Conservation (phyloP, 805 yeast genomes). For the Ogataea nakhonphanomensis region DNA sequence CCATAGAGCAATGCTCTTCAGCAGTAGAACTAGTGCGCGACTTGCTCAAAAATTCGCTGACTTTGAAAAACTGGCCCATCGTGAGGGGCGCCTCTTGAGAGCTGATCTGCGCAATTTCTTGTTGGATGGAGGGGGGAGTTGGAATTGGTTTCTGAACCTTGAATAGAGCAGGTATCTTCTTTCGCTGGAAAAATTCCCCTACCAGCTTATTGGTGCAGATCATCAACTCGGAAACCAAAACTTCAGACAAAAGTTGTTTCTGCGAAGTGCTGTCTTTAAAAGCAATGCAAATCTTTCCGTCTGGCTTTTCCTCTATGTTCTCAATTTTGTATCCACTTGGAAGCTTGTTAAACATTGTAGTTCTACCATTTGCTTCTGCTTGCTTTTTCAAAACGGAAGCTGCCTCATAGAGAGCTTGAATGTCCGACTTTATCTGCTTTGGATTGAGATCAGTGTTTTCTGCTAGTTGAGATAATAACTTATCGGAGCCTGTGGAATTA, state of each 20-base stretch:
- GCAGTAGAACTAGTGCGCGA: conserved; percentile 50
- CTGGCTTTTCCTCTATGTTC: conserved; percentile 10
- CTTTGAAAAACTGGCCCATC: conserved; percentile 39
- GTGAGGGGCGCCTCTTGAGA: conserved; percentile 24
- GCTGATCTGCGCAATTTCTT: conserved; percentile 9
- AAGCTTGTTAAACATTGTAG: conserved; percentile 17
- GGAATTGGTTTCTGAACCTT: conserved; percentile 30
- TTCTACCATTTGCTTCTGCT: conserved; percentile 40
- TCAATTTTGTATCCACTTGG: conserved; percentile 23
- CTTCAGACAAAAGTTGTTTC: conserved; percentile 45
- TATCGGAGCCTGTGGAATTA: conserved; percentile 13
- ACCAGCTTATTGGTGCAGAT: conserved; percentile 66
- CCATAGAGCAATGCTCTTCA: conserved; percentile 57
- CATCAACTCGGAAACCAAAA: conserved; percentile 83
- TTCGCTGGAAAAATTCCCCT: conserved; percentile 42
- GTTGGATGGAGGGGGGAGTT: conserved; percentile 18
- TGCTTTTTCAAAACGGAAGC: conserved; percentile 26
- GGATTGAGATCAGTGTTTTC: background rate
- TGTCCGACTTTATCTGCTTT: conserved; percentile 1
- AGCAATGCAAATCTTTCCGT: background rate
- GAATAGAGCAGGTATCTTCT: conserved; percentile 53
- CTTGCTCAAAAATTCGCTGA: conserved; percentile 46
- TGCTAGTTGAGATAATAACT: conserved; percentile 3
- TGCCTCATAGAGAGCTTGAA: conserved; percentile 34
- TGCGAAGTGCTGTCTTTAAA: conserved; percentile 4